These are phyloP conservation scores for Leishmania major DNA, from an alignment of 208 protist species.

Conservation along the genomic window DNA sequence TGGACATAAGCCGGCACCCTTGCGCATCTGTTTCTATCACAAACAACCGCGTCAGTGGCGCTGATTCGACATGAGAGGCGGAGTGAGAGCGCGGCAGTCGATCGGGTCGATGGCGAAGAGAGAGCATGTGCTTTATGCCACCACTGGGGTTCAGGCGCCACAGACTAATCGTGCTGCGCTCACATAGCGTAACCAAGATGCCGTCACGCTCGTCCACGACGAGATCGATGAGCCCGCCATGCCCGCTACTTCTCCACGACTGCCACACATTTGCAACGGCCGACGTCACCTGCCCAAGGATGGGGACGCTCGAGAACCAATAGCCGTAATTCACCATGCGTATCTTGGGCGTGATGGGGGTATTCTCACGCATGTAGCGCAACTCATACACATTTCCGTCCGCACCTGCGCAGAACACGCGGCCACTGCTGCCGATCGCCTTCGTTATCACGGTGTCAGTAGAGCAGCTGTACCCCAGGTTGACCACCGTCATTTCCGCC, in stretches of 20 bases:
- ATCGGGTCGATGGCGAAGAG: constrained; percentile 46
- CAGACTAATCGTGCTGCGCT: constrained; percentile 60
- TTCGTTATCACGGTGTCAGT: constrained; percentile 66
- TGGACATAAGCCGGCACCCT: constrained; percentile 69
- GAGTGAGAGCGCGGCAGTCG: constrained; percentile 21
- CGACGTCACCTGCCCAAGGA: constrained; percentile 66
- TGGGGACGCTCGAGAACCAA: constrained; percentile 38
- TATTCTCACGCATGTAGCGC: constrained; percentile 72
- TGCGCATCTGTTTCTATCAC: constrained; percentile 66
- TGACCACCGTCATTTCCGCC: constrained; percentile 67
- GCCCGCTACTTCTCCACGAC: constrained; percentile 49
- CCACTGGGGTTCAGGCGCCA: constrained; percentile 69
- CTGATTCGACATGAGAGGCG: constrained; percentile 7
- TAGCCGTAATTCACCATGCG: constrained; percentile 75
- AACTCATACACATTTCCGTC: constrained; percentile 86
- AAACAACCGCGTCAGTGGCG: constrained; percentile 66
- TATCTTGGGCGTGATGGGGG: constrained; percentile 64
- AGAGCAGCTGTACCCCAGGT: constrained; percentile 69
- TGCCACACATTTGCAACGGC: constrained; percentile 47
- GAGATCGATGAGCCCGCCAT: constrained; percentile 72
- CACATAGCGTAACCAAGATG: constrained; percentile 74
- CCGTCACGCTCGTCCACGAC: constrained; percentile 61
- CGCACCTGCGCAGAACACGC: constrained; percentile 81
- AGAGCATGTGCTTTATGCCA: constrained; percentile 39
- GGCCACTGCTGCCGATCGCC: constrained; percentile 49